Conservation (phyloP, 2,329 filamentous ascomycete species). For the Exophiala viscosa region DNA sequence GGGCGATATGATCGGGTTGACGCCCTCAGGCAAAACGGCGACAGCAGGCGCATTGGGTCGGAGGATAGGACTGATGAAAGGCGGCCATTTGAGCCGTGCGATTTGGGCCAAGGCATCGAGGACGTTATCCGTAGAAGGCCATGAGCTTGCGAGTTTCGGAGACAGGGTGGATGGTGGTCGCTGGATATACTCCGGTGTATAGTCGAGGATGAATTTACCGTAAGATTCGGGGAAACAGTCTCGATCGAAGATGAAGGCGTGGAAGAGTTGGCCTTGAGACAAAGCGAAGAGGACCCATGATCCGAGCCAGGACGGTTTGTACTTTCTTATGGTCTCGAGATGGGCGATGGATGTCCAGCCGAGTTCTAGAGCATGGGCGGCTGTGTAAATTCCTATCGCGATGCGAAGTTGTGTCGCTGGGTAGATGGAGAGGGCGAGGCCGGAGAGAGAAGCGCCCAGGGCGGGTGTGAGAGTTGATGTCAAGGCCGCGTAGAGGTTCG, state of each 20-base stretch:
- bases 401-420: constrained; percentile 68
- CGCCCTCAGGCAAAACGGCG: constrained; percentile 56
- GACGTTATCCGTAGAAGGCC: constrained; percentile 73
- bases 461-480: constrained; percentile 83
- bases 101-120: constrained; percentile 79
- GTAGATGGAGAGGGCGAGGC: constrained; percentile 75
- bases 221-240: constrained; percentile 66
- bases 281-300: constrained; percentile 78
- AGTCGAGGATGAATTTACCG: constrained; percentile 62
- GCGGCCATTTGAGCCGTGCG: constrained; percentile 79
- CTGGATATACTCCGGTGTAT: constrained; percentile 77
- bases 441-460: constrained; percentile 83
- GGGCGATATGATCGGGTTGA: constrained; percentile 67
- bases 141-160: constrained; percentile 51
- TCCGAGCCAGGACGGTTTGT: constrained; percentile 74
- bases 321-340: constrained; percentile 60
- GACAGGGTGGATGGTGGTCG: constrained; percentile 66
- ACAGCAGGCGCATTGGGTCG: constrained; percentile 62
- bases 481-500: constrained; percentile 66
- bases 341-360: constrained; percentile 79
- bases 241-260: constrained; percentile 72
- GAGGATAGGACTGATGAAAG: constrained; percentile 78
- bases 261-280: constrained; percentile 70
- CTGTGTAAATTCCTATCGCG: constrained; percentile 74
- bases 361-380: constrained; percentile 80